phyloP scores from a whole-genome alignment of 176 grass and related monocot species.

The Triticum monococcum region DNA sequence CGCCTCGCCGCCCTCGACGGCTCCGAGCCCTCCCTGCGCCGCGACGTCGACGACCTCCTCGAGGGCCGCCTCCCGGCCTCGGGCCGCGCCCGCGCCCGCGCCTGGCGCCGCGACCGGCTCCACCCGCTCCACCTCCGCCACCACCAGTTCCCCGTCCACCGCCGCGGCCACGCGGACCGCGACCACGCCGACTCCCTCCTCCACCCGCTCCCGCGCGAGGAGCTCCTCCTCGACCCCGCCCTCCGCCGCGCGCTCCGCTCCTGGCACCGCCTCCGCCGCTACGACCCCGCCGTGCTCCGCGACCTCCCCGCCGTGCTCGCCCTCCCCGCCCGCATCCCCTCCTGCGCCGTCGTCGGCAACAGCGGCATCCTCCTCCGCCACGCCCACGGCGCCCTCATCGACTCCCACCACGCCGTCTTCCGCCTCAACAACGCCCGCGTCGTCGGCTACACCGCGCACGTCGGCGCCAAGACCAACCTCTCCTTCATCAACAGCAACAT shows the following conservation, averaged over 20 bases:
- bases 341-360: constrained; percentile 93
- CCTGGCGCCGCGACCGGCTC: constrained; percentile 47
- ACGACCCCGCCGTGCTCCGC: constrained; percentile 62
- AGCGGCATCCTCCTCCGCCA: constrained; percentile 85
- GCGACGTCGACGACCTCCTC: constrained; percentile 73
- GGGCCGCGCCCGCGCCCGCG: constrained; percentile 13
- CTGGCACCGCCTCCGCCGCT: constrained; percentile 71
- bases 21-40: constrained; percentile 44
- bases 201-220: constrained; percentile 40
- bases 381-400: constrained; percentile 59
- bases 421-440: constrained; percentile 88
- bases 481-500: constrained; percentile 99
- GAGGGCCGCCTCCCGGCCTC: constrained; percentile 57
- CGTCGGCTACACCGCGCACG: constrained; percentile 50
- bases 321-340: constrained; percentile 34
- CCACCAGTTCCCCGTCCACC: constrained; percentile 42
- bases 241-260: constrained; percentile 55
- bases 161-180: constrained; percentile 37
- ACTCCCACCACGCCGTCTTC: constrained; percentile 79
- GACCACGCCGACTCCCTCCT: constrained; percentile 29
- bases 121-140: constrained; percentile 44
- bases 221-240: constrained; percentile 36
- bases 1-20: constrained; percentile 53
- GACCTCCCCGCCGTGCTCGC: constrained; percentile 33
- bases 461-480: constrained; percentile 71